Conservation (phyloP, 1,284 basidiomycete species). For the Naganishia cerealis region DNA sequence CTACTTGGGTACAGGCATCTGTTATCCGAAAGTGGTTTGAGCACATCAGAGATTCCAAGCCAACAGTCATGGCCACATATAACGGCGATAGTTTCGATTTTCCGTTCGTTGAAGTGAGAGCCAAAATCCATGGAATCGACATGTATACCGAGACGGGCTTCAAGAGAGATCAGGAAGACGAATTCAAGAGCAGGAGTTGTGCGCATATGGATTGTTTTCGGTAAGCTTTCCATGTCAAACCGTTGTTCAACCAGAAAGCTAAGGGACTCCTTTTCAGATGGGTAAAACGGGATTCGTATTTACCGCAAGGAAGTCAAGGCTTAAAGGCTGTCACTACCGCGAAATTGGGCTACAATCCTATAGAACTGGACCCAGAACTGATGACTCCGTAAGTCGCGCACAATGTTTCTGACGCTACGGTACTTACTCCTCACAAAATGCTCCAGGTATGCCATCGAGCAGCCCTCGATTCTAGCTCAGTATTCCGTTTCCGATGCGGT, state of each 20-base stretch:
- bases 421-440: conserved; percentile 15
- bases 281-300: conserved; percentile 99
- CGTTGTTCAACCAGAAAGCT: background rate
- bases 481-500: conserved; percentile 99
- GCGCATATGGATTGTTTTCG: conserved; percentile 99
- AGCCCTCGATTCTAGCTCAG: conserved; percentile 89
- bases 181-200: conserved; percentile 91
- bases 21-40: conserved; percentile 85
- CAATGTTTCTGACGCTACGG: background rate
- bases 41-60: conserved; percentile 87
- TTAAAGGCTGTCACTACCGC: conserved; percentile 96
- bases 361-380: conserved; percentile 95
- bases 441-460: conserved; percentile 86
- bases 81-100: conserved; percentile 99
- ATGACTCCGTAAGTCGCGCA: conserved; percentile 86
- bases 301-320: conserved; percentile 97
- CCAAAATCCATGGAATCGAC: conserved; percentile 86
- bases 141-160: conserved; percentile 97
- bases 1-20: conserved; percentile 59
- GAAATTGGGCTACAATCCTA: conserved; percentile 95
- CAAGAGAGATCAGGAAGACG: conserved; percentile 83
- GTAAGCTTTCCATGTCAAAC: conserved; percentile 39
- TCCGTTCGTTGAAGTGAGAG: conserved; percentile 88
- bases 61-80: conserved; percentile 96
- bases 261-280: conserved; percentile 57